These are phyloP conservation scores for Lojkania enalia DNA, from an alignment of 2,329 filamentous ascomycete genomes.

Conservation along the genomic window DNA sequence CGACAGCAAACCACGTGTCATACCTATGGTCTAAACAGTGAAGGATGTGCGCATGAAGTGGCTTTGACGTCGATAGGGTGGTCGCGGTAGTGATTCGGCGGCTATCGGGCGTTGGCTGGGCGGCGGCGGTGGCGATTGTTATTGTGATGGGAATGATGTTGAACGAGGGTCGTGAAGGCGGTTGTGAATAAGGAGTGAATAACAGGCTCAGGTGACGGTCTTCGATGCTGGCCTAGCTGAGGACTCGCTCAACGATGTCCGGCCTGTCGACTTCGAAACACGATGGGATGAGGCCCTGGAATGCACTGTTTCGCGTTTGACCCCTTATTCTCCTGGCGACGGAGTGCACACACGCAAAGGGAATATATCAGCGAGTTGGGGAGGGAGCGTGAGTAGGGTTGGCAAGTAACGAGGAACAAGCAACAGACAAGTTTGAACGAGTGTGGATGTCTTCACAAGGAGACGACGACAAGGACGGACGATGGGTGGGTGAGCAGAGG, in stretches of 20 bases:
- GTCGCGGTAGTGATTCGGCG: constrained; percentile 3
- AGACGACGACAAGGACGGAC: constrained; percentile 20
- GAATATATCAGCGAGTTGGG: constrained; percentile 26
- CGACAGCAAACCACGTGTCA: constrained; percentile 14
- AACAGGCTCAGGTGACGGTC: constrained; percentile 15
- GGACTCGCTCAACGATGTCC: constrained; percentile 42
- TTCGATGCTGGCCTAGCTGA: constrained; percentile 23
- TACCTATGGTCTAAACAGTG: constrained; percentile 30
- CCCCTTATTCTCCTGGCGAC: constrained; percentile 32
- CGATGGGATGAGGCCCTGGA: constrained; percentile 40
- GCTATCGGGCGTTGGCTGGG: constrained; percentile 7
- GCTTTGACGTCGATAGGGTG: constrained; percentile 4
- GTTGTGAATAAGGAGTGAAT: no score
- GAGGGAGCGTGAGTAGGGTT: no score
- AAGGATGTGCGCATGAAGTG: constrained; percentile 28
- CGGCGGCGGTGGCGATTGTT: constrained; percentile 14
- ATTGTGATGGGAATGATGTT: no score
- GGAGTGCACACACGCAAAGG: constrained; percentile 20
- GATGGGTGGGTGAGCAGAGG: constrained; percentile 18
- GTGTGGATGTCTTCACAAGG: constrained; percentile 28
- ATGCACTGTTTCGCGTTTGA: constrained; percentile 38
- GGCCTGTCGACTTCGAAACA: constrained; percentile 40
- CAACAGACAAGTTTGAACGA: constrained; percentile 15
- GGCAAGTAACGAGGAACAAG: background rate
- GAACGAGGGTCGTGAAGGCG: no score